phyloP scores from a whole-genome alignment of 768 basidiomycete genomes.

The Russula vinacea region DNA sequence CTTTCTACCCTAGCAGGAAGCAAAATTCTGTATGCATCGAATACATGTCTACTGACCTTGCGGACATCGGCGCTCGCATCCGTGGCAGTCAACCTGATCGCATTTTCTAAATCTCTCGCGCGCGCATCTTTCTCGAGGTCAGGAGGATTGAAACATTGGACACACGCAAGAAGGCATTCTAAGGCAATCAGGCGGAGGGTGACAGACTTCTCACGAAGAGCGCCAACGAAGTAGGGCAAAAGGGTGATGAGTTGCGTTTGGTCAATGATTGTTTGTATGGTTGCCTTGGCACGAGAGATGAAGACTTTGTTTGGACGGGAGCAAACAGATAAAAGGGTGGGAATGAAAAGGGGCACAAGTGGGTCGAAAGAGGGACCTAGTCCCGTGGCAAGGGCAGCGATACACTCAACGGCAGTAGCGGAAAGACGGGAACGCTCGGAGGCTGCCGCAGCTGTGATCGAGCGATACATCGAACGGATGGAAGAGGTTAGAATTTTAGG shows the following conservation, averaged over 20 bases:
- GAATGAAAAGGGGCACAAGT: conserved; percentile 63
- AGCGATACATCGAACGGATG: conserved; percentile 51
- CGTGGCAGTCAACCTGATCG: conserved; percentile 62
- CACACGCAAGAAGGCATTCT: conserved; percentile 60
- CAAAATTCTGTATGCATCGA: conserved; percentile 69
- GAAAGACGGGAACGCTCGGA: conserved; percentile 77
- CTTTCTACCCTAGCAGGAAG: conserved; percentile 64
- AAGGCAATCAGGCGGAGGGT: conserved; percentile 61
- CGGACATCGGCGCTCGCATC: conserved; percentile 78
- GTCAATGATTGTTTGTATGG: conserved; percentile 60
- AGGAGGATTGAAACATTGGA: conserved; percentile 76
- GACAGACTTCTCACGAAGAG: conserved; percentile 64
- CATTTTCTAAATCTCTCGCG: conserved; percentile 62
- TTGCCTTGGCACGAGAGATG: conserved; percentile 58
- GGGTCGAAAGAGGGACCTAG: conserved; percentile 64
- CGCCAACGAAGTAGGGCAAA: conserved; percentile 56
- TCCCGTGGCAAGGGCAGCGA: conserved; percentile 51
- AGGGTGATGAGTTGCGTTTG: conserved; percentile 63
- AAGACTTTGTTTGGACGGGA: conserved; percentile 78
- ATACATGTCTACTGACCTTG: conserved; percentile 64
- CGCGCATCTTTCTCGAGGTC: conserved; percentile 69
- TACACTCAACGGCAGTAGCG: conserved; percentile 58
- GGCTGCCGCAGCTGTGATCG: conserved; percentile 56
- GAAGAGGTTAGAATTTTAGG: conserved; percentile 49
- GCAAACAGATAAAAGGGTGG: conserved; percentile 63